Evolutionary conservation across 2,329 filamentous ascomycete genomes (phyloP).

Genomic region (Chrysoporthe cubensis): DNA sequence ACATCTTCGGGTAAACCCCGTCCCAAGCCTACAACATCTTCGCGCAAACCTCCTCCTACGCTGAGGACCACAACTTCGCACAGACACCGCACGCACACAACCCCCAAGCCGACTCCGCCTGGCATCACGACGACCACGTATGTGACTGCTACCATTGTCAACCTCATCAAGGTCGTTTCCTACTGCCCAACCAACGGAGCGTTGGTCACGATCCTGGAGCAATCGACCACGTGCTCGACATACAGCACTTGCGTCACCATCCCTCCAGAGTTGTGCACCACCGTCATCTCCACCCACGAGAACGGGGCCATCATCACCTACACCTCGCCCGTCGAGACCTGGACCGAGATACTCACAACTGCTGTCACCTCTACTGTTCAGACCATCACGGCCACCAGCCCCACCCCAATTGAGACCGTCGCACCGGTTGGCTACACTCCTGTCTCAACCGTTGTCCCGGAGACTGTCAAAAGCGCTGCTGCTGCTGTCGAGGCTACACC

Average conservation of each 20-base stretch:
- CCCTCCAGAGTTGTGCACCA: constrained; percentile 10
- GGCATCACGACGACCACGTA: constrained; percentile 11
- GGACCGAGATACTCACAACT: constrained; percentile 16
- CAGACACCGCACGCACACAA: no score
- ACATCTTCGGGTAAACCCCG: no score
- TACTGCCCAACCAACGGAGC: constrained; percentile 12
- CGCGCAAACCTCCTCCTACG: no score
- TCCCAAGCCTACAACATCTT: no score
- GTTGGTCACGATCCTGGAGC: not conserved
- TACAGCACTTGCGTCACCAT: constrained; percentile 13
- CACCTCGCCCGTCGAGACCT: not conserved
- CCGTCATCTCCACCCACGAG: not conserved
- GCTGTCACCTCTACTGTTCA: not conserved
- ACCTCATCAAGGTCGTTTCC: constrained; percentile 4
- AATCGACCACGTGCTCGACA: constrained; percentile 4
- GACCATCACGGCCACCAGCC: not conserved
- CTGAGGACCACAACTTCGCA: no score
- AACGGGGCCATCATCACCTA: constrained; percentile 1
- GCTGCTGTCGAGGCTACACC: no score
- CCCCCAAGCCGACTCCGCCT: not conserved
- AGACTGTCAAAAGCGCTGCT: no score
- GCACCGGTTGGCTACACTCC: constrained; percentile 1
- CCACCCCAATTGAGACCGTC: not conserved
- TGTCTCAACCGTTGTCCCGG: not conserved
- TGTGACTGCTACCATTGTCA: constrained; percentile 10